Evolutionary conservation across 306 rosid genomes (phyloP), one percentile per base, ranked within the genome.

Genomic region (Pyrus communis): DNA sequence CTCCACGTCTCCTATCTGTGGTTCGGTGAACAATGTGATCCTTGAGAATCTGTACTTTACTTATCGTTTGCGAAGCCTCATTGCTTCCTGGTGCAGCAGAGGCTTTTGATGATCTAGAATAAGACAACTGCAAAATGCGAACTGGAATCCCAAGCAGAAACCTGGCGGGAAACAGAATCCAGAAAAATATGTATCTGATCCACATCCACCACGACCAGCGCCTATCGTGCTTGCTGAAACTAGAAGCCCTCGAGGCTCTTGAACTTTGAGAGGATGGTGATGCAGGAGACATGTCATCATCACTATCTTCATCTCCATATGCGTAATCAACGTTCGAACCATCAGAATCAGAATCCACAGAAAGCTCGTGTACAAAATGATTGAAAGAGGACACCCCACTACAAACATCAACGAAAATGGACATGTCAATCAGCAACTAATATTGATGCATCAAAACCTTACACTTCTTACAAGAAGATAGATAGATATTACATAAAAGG

Each of bases 301-400:
- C 90, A 75, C 79, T 82, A 82, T 87, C 94, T 79, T 89, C 97
- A 62, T 90, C 96, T 45, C 74, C 89, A 10, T 91, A 91, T 59
- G 87, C 85, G 79, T 87, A 84, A 28, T 84, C 97, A 18, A 59
- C 49, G 73, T 87, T 87, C 28, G 98, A 93, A 73, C 60, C 61
- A 23, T 74, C 78, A 14, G 86, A 69, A 86, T 90, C 96, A 40
- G 96, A 88, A 85, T 88, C 98, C 93, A 91, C 81, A 57, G 98
- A 87, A 66, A 94, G 88, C 71, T 94, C 97, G 61, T 91, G 93
- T 67, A 94, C 85, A 73, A 91, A 85, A 73, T 83, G 91, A 76
- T 94, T 94, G 93, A 94, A 94, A 73, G 97, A 91, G 46, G 98
- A 94, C 71, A 89, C 98, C 0, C 98, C 97, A 79, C 98, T 94